phyloP scores from a whole-genome alignment of 805 yeast genomes.

The Candida chauliodis region DNA sequence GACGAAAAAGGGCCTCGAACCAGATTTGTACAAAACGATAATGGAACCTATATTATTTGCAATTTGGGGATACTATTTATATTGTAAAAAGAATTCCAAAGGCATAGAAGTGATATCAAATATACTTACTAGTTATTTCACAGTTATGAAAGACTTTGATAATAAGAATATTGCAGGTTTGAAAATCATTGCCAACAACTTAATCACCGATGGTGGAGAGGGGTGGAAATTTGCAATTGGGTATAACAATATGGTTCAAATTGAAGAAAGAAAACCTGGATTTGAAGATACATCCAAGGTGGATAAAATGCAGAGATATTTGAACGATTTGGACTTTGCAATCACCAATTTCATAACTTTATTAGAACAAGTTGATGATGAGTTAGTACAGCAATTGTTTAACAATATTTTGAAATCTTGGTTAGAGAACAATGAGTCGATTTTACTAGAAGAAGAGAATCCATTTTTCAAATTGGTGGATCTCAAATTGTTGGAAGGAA shows the following conservation, averaged over 20 bases:
- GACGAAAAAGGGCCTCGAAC: constrained; percentile 36
- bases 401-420: constrained; percentile 55
- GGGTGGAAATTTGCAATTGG: constrained; percentile 43
- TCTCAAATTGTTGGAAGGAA: constrained; percentile 59
- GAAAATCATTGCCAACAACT: constrained; percentile 29
- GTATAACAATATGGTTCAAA: constrained; percentile 35
- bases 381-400: constrained; percentile 45
- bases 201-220: constrained; percentile 24
- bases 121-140: constrained; percentile 36
- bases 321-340: constrained; percentile 24
- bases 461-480: constrained; percentile 58
- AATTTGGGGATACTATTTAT: constrained; percentile 46
- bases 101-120: constrained; percentile 32
- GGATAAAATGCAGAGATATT: constrained; percentile 24
- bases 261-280: constrained; percentile 11
- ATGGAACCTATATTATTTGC: constrained; percentile 29
- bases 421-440: constrained; percentile 33
- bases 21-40: constrained; percentile 20
- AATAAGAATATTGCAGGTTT: constrained; percentile 9
- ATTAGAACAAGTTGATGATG: constrained; percentile 48
- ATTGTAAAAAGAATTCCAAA: constrained; percentile 26
- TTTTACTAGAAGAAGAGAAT: constrained; percentile 21
- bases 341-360: constrained; percentile 34
- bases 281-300: constrained; percentile 15
- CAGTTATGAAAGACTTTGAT: constrained; percentile 15